phyloP scores from a whole-genome alignment of 2,329 filamentous ascomycete genomes.

The Talaromyces sp. region DNA sequence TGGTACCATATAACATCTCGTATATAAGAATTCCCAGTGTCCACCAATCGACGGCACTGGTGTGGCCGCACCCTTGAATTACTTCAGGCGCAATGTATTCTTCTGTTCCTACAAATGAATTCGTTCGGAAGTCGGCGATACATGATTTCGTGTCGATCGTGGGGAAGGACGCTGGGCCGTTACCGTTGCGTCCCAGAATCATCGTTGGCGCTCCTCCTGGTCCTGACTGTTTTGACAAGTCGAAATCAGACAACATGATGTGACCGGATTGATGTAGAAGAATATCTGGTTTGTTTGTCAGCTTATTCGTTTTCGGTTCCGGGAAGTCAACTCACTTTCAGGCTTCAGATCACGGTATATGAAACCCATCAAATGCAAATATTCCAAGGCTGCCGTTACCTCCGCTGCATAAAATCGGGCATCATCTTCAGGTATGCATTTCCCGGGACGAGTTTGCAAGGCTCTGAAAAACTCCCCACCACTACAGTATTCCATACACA shows the following conservation, averaged over 20 bases:
- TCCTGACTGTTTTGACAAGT: constrained; percentile 95
- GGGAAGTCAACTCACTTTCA: constrained; percentile 65
- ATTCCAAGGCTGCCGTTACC: constrained; percentile 93
- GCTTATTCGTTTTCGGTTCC: neutral
- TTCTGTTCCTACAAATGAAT: constrained; percentile 97
- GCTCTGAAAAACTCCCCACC: constrained; percentile 98
- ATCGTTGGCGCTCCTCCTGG: constrained; percentile 94
- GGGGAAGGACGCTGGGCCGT: constrained; percentile 79
- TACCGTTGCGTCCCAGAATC: constrained; percentile 88
- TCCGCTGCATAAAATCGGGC: constrained; percentile 96
- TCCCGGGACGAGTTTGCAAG: constrained; percentile 91
- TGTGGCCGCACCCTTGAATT: constrained; percentile 97
- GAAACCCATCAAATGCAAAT: constrained; percentile 97
- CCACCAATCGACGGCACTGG: constrained; percentile 99
- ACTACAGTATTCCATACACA: constrained; percentile 99
- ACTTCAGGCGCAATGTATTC: constrained; percentile 99
- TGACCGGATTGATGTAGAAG: constrained; percentile 97
- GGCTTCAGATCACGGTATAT: constrained; percentile 98
- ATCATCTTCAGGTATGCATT: constrained; percentile 95
- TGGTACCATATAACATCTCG: constrained; percentile 98
- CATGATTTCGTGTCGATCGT: constrained; percentile 99
- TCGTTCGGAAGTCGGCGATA: constrained; percentile 96
- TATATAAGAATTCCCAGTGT: constrained; percentile 95
- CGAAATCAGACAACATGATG: constrained; percentile 99
- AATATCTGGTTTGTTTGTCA: constrained; percentile 64